Evolutionary conservation across 331 rosid genomes (phyloP).

Genomic region (Rhamnella rubrinervis): DNA sequence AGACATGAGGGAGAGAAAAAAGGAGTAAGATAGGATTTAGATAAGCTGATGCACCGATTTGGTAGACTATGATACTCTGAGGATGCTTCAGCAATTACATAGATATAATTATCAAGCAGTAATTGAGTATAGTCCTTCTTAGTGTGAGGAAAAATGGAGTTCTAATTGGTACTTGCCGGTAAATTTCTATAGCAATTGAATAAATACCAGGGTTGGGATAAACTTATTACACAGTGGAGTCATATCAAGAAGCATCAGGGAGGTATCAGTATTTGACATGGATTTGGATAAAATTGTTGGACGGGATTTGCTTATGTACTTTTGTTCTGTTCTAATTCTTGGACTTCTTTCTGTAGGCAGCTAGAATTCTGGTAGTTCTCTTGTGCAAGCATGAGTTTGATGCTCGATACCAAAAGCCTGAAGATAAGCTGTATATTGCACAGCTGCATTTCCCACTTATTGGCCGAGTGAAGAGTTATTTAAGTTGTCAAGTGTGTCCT

Average conservation of each 20-base stretch:
- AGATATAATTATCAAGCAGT: too few species aligned
- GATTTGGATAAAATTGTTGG: neutral
- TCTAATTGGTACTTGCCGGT: too few species aligned
- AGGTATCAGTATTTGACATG: neutral
- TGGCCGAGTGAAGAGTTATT: slow-evolving; percentile 64
- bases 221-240: neutral
- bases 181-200: too few species aligned
- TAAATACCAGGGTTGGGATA: too few species aligned
- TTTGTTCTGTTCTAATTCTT: slow-evolving; percentile 7
- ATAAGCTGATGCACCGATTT: too few species aligned
- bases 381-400: slow-evolving; percentile 98
- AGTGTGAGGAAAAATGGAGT: too few species aligned
- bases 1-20: too few species aligned
- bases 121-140: too few species aligned
- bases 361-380: slow-evolving; percentile 90
- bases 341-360: slow-evolving; percentile 56
- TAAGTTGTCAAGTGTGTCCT: slow-evolving; percentile 1
- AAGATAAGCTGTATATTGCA: slow-evolving; percentile 94
- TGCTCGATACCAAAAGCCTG: slow-evolving; percentile 96
- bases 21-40: too few species aligned
- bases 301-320: neutral
- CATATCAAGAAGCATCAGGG: neutral
- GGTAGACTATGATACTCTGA: too few species aligned
- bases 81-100: too few species aligned
- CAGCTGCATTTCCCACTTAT: slow-evolving; percentile 94